Conservation (phyloP, 345 rosid genomes). For the Garcia nutans region DNA sequence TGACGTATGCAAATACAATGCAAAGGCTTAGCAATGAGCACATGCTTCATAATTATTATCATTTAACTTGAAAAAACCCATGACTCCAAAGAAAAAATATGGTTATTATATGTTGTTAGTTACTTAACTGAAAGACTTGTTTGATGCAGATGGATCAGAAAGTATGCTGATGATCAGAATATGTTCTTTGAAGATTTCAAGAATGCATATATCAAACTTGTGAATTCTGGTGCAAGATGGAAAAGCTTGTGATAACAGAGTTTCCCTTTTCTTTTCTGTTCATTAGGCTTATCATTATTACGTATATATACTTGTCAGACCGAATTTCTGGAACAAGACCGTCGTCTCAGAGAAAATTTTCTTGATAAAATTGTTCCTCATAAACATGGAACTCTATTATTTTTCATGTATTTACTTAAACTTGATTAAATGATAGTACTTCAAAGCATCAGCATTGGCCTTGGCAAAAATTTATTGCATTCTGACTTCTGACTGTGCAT, state of each 20-base stretch:
- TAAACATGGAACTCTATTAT: no score
- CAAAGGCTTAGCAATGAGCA: background rate
- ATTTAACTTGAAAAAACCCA: background rate
- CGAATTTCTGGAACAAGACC: background rate
- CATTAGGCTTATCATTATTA: no score
- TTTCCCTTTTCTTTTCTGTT: background rate
- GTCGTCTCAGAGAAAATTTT: background rate
- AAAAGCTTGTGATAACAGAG: slow-evolving; percentile 36
- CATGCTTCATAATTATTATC: background rate
- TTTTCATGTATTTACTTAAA: no score
- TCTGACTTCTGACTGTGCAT: no score
- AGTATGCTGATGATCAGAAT: slow-evolving; percentile 62
- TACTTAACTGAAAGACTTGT: slow-evolving; percentile 11
- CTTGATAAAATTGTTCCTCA: no score
- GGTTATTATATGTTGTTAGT: background rate
- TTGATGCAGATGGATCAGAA: slow-evolving; percentile 65
- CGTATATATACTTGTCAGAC: background rate
- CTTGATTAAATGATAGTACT: no score
- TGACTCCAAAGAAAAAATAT: background rate
- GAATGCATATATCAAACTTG: slow-evolving; percentile 68
- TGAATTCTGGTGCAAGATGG: slow-evolving; percentile 79
- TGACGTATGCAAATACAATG: no score
- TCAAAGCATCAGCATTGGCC: no score
- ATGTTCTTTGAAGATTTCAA: slow-evolving; percentile 77
- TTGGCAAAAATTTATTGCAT: no score